Evolutionary conservation across 805 yeast genomes (phyloP).

Genomic region (Clavispora asparagi): DNA sequence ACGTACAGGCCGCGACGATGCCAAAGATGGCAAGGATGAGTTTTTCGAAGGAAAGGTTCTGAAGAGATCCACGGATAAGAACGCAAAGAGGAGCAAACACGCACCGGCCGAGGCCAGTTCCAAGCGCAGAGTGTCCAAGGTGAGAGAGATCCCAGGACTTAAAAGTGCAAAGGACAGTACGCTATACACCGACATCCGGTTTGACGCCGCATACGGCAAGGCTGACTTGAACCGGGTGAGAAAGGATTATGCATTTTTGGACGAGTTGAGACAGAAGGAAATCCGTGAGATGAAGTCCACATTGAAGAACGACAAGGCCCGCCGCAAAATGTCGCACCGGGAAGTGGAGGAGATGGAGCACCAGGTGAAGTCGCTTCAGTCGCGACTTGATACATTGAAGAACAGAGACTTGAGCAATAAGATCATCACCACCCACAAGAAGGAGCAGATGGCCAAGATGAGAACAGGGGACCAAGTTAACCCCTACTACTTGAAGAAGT

Average conservation of each 20-base stretch:
- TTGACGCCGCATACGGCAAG: conserved; percentile 85
- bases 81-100: conserved; percentile 53
- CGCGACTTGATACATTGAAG: conserved; percentile 62
- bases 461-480: conserved; percentile 45
- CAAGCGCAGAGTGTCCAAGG: conserved; percentile 60
- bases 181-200: conserved; percentile 76
- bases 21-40: conserved; percentile 16
- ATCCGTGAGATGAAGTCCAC: conserved; percentile 52
- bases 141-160: conserved; percentile 73
- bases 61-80: conserved; percentile 4
- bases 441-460: conserved; percentile 41
- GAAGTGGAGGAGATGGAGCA: conserved; percentile 53
- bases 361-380: conserved; percentile 57
- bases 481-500: conserved; percentile 57
- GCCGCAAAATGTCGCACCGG: conserved; percentile 32
- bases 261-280: conserved; percentile 78
- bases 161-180: conserved; percentile 30
- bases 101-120: conserved; percentile 83
- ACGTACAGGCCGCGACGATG: conserved; percentile 13
- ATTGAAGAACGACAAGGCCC: conserved; percentile 49
- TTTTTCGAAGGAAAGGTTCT: conserved; percentile 22
- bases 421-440: conserved; percentile 57
- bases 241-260: conserved; percentile 77
- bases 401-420: conserved; percentile 70
- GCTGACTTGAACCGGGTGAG: conserved; percentile 66